Conservation (phyloP, 768 basidiomycete genomes). For the Lentinula aciculospora region DNA sequence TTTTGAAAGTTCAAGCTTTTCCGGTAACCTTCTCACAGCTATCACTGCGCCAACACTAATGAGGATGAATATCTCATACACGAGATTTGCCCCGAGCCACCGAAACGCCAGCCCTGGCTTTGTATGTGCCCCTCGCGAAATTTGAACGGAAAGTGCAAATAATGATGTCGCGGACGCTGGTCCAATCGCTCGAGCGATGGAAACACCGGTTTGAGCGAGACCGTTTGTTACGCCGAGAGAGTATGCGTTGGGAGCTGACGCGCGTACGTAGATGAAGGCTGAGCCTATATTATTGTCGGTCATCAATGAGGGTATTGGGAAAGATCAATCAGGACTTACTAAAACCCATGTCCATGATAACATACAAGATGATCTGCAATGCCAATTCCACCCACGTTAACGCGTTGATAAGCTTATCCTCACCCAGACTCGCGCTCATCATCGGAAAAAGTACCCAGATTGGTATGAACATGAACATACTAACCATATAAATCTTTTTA, state of each 20-base stretch:
- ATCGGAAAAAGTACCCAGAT: conserved; percentile 43
- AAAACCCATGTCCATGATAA: conserved; percentile 25
- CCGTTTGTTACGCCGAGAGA: conserved; percentile 57
- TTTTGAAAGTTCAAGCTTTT: neutral
- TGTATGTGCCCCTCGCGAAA: neutral
- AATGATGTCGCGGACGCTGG: conserved; percentile 40
- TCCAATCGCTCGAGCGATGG: conserved; percentile 38
- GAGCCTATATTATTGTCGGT: conserved; percentile 12
- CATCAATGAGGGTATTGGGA: neutral
- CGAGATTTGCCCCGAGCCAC: conserved; percentile 32
- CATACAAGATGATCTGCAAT: conserved; percentile 21
- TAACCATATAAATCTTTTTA: conserved; percentile 42
- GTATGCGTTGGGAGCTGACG: conserved; percentile 46
- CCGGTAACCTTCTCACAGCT: neutral
- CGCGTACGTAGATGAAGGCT: conserved; percentile 41
- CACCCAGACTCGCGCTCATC: conserved; percentile 38
- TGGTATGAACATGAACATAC: conserved; percentile 37
- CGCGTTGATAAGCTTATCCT: conserved; percentile 13
- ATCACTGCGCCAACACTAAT: neutral
- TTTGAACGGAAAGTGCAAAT: conserved; percentile 42
- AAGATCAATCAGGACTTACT: conserved; percentile 16
- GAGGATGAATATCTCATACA: conserved; percentile 19
- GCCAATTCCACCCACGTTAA: conserved; percentile 23
- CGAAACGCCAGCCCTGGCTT: conserved; percentile 8
- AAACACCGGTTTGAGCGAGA: conserved; percentile 27